These are phyloP conservation scores for Aspergillus sclerotialis DNA, from an alignment of 2,329 filamentous ascomycete genomes.

Conservation along the genomic window DNA sequence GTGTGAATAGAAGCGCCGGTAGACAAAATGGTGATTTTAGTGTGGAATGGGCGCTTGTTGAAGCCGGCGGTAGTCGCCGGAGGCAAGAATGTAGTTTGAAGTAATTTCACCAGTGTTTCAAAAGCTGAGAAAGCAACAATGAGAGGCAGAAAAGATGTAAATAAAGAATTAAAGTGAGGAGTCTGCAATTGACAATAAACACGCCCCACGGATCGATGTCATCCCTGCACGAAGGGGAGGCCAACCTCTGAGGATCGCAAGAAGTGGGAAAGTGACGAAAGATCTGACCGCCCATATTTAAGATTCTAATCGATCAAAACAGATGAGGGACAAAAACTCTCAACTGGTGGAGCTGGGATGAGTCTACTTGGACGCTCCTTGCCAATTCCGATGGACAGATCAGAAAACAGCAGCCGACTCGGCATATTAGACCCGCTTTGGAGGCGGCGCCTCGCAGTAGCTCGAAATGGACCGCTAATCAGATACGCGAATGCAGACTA, in stretches of 20 bases:
- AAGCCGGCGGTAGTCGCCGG: conserved; percentile 2
- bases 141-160: too few species aligned
- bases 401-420: background rate
- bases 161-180: too few species aligned
- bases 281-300: background rate
- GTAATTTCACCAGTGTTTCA: conserved; percentile 9
- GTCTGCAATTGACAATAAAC: too few species aligned
- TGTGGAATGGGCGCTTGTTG: conserved; percentile 13
- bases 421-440: background rate
- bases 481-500: background rate
- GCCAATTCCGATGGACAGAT: background rate
- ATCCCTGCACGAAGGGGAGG: too few species aligned
- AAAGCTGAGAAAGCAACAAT: too few species aligned
- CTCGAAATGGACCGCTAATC: background rate
- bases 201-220: too few species aligned
- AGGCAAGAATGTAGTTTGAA: conserved; percentile 8
- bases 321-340: too few species aligned
- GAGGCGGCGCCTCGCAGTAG: too few species aligned
- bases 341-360: background rate
- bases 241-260: too few species aligned
- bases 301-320: background rate
- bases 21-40: conserved; percentile 8
- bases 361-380: background rate
- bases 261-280: background rate
- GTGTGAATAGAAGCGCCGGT: conserved; percentile 14